Evolutionary conservation across 768 basidiomycete species (phyloP).

Genomic region (Gloeopeniophorella convolvens): DNA sequence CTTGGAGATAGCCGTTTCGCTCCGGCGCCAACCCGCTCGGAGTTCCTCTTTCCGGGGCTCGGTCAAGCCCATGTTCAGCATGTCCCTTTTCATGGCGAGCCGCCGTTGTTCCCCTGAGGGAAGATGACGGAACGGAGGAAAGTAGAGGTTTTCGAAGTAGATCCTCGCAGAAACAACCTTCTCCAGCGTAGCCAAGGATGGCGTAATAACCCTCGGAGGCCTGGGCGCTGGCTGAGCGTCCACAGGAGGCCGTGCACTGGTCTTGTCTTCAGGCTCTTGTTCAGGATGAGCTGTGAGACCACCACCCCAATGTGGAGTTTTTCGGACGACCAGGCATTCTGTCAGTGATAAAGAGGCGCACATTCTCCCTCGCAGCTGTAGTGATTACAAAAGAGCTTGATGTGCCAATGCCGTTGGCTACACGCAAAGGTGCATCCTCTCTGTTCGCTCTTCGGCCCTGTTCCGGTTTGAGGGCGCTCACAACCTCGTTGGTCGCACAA

Average conservation of each 20-base stretch:
- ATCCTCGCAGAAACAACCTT: conserved; percentile 89
- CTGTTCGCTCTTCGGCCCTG: conserved; percentile 35
- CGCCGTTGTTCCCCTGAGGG: conserved; percentile 82
- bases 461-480: conserved; percentile 60
- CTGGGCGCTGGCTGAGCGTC: conserved; percentile 27
- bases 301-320: conserved; percentile 54
- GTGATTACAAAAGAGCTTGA: conserved; percentile 66
- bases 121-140: conserved; percentile 76
- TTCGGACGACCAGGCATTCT: conserved; percentile 52
- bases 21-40: conserved; percentile 71
- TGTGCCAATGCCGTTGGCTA: conserved; percentile 72
- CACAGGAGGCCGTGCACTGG: conserved; percentile 27
- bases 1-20: conserved; percentile 88
- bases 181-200: conserved; percentile 88
- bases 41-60: conserved; percentile 66
- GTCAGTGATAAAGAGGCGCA: conserved; percentile 36
- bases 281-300: conserved; percentile 63
- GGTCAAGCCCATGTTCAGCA: conserved; percentile 63
- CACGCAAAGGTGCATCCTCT: conserved; percentile 55
- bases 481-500: conserved; percentile 69
- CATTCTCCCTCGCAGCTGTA: conserved; percentile 69
- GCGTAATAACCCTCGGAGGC: conserved; percentile 59
- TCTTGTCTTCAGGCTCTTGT: conserved; percentile 51
- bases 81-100: conserved; percentile 82
- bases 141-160: conserved; percentile 91